These are phyloP conservation scores for Trametes coccinea DNA, from an alignment of 768 basidiomycete species.

Conservation along the genomic window DNA sequence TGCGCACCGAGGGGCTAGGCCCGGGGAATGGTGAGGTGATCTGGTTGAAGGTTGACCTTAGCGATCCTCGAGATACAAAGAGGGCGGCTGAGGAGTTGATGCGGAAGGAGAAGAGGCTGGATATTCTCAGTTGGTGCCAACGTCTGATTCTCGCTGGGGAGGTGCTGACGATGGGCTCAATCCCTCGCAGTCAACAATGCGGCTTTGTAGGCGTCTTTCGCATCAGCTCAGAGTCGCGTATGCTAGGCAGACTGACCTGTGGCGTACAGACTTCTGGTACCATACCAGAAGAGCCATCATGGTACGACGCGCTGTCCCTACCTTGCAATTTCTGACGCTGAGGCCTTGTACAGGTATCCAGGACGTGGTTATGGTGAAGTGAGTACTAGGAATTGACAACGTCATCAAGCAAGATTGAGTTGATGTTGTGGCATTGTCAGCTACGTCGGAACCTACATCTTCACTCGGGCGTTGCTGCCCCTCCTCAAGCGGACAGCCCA, in stretches of 20 bases:
- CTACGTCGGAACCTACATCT: slow-evolving; percentile 31
- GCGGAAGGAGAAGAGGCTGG: slow-evolving; percentile 50
- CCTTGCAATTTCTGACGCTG: neutral
- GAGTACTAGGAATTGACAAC: slow-evolving; percentile 10
- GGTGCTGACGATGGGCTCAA: neutral
- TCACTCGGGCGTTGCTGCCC: slow-evolving; percentile 34
- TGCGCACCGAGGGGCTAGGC: slow-evolving; percentile 45
- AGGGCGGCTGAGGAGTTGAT: slow-evolving; percentile 50
- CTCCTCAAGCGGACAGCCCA: slow-evolving; percentile 31
- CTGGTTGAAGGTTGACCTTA: slow-evolving; percentile 54
- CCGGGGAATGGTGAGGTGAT: slow-evolving; percentile 48
- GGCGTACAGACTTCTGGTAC: slow-evolving; percentile 23
- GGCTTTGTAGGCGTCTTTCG: slow-evolving; percentile 38
- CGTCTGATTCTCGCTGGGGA: neutral
- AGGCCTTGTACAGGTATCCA: neutral
- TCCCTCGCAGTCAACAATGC: slow-evolving; percentile 53
- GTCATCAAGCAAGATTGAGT: too few species aligned
- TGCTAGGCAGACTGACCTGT: neutral
- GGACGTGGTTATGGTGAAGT: slow-evolving; percentile 44
- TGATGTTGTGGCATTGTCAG: slow-evolving; percentile 12
- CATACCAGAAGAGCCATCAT: slow-evolving; percentile 17
- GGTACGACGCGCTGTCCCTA: neutral
- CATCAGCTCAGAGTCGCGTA: neutral
- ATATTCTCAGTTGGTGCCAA: slow-evolving; percentile 48
- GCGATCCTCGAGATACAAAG: slow-evolving; percentile 45